Conservation (phyloP, 73 alveolate genomes). For the Tetrahymena thermophila region DNA sequence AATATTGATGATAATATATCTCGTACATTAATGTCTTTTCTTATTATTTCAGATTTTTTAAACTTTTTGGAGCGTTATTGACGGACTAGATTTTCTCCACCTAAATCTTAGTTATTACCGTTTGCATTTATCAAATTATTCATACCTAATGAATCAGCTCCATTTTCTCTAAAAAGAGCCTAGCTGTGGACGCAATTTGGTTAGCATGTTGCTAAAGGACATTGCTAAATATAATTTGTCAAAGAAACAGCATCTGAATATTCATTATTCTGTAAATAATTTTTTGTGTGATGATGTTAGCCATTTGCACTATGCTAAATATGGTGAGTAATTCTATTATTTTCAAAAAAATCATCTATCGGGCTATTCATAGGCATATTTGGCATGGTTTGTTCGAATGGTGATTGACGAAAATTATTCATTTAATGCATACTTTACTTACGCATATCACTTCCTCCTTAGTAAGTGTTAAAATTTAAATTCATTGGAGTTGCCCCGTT, state of each 20-base stretch:
- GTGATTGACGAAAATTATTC: neutral
- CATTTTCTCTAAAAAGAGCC: neutral
- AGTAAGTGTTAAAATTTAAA: neutral
- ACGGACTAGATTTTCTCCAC: neutral
- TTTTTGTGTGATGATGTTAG: neutral
- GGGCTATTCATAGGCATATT: neutral
- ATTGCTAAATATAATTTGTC: neutral
- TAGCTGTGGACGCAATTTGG: neutral
- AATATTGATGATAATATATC: neutral
- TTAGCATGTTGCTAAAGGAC: neutral
- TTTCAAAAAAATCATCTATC: neutral
- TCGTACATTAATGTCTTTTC: neutral
- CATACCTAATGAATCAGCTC: neutral
- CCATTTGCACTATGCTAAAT: neutral
- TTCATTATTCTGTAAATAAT: neutral
- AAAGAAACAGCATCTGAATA: neutral
- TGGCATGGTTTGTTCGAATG: neutral
- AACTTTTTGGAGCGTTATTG: neutral
- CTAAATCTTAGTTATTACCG: neutral
- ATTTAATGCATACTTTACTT: neutral
- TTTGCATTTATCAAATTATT: neutral
- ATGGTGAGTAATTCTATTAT: neutral
- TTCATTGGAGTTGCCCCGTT: neutral
- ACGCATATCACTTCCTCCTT: neutral
- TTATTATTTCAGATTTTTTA: neutral